Conservation (phyloP, 345 rosid species). For the Raphanus sativus region DNA sequence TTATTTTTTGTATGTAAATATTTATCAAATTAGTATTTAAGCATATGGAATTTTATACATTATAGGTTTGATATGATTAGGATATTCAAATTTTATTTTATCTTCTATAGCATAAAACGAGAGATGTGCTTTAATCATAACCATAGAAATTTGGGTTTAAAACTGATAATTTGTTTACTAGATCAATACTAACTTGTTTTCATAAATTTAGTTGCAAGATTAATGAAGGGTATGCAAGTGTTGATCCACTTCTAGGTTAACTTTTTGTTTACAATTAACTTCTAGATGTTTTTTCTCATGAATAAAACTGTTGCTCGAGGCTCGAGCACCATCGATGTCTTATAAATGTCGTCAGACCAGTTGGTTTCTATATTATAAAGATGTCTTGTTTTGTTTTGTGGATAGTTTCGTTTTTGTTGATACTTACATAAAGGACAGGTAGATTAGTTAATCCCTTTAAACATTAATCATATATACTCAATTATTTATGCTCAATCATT, state of each 20-base stretch:
- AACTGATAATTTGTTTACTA: background rate
- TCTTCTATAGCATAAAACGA: background rate
- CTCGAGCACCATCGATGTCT: background rate
- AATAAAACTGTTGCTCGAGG: background rate
- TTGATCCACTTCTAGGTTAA: background rate
- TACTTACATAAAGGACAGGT: background rate
- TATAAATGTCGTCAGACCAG: background rate
- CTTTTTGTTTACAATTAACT: background rate
- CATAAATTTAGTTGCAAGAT: background rate
- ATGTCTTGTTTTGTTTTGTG: background rate
- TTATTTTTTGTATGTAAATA: background rate
- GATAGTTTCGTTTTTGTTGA: background rate
- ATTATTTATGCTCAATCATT: background rate
- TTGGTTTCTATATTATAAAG: background rate
- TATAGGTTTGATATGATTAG: background rate
- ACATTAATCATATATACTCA: background rate
- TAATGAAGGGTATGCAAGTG: background rate
- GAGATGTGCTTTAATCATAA: background rate
- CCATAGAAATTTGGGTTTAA: background rate
- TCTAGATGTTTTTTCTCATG: background rate
- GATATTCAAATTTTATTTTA: background rate
- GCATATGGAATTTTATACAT: background rate
- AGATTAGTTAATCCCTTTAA: background rate
- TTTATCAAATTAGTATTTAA: background rate
- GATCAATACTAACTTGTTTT: background rate